phyloP scores from a whole-genome alignment of 768 basidiomycete genomes.

The Amyloporia xantha region DNA sequence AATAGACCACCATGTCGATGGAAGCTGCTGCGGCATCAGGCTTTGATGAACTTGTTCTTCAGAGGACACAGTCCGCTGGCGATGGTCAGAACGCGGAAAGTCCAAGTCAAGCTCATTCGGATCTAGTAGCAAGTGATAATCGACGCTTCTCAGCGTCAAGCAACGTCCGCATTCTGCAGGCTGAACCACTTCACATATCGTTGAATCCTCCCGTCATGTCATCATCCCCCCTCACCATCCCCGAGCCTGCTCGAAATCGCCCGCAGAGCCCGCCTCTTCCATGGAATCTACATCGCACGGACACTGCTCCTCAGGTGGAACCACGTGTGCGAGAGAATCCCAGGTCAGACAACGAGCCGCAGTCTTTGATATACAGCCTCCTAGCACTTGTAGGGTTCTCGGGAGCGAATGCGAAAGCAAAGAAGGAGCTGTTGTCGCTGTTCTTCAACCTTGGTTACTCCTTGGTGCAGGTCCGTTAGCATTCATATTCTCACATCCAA shows the following conservation, averaged over 20 bases:
- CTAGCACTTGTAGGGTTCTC: constrained; percentile 37
- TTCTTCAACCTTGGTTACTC: constrained; percentile 46
- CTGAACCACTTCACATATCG: neutral
- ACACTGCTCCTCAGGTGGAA: neutral
- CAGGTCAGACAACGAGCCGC: neutral
- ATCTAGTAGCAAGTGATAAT: too few species aligned
- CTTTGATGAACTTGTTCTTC: too few species aligned
- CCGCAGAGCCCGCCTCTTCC: neutral
- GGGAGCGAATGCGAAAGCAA: constrained; percentile 43
- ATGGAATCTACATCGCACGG: neutral
- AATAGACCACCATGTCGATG: too few species aligned
- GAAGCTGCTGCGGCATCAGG: too few species aligned
- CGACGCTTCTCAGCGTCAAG: neutral
- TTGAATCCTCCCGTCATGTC: neutral
- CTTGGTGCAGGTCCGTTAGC: constrained; percentile 41
- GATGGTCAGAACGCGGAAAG: too few species aligned
- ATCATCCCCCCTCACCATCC: neutral
- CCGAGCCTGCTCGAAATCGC: neutral
- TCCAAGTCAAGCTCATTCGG: too few species aligned
- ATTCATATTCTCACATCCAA: neutral
- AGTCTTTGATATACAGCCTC: constrained; percentile 3
- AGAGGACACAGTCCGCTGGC: too few species aligned
- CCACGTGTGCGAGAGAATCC: neutral
- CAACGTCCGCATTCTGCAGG: neutral
- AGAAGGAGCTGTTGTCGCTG: constrained; percentile 48